Percentiles rank a stretch among this genome's conserved stretches.
Conservation (phyloP, 371 early-diverging fungal species). For the Mortierella sp. region DNA sequence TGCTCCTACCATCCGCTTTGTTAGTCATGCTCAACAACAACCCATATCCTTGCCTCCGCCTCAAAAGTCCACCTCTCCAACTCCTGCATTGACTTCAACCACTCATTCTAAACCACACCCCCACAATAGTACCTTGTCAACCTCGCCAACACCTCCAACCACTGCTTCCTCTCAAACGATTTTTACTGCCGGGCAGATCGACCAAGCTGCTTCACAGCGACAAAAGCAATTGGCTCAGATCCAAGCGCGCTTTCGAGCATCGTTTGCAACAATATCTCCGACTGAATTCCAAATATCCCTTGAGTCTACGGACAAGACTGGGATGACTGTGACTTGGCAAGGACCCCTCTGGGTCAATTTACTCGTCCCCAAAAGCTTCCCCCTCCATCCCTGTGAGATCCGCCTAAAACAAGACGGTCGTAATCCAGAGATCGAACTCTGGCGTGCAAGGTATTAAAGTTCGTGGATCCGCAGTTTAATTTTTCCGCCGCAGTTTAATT, state of each 20-base stretch:
- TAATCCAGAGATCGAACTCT: conserved; percentile 57
- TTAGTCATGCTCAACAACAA: conserved; percentile 37
- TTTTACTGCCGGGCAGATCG: conserved; percentile 29
- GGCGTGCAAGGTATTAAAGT: conserved; percentile 54
- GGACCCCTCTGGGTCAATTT: conserved; percentile 51
- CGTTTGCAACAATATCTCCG: conserved; percentile 51
- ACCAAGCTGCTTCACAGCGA: conserved; percentile 50
- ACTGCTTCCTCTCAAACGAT: not conserved
- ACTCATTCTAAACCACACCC: too few relatives aligned
- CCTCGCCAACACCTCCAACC: too few relatives aligned
- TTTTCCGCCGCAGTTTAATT: too few relatives aligned
- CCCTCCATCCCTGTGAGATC: conserved; percentile 63
- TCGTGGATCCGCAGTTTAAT: not conserved
- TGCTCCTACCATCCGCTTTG: conserved; percentile 66
- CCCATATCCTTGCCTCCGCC: conserved; percentile 2
- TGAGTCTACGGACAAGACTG: conserved; percentile 16
- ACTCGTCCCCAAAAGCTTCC: conserved; percentile 62
- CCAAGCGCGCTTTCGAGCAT: conserved; percentile 63
- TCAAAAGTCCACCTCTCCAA: too few relatives aligned
- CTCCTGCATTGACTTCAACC: too few relatives aligned
- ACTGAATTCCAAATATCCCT: conserved; percentile 33
- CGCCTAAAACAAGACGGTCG: conserved; percentile 60
- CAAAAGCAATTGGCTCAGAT: conserved; percentile 59
- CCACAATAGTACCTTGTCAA: too few relatives aligned
- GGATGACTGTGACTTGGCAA: conserved; percentile 43